Base-by-base conservation (phyloP, 192 early-diverging fungal species). In the Coemansia biformis region DNA sequence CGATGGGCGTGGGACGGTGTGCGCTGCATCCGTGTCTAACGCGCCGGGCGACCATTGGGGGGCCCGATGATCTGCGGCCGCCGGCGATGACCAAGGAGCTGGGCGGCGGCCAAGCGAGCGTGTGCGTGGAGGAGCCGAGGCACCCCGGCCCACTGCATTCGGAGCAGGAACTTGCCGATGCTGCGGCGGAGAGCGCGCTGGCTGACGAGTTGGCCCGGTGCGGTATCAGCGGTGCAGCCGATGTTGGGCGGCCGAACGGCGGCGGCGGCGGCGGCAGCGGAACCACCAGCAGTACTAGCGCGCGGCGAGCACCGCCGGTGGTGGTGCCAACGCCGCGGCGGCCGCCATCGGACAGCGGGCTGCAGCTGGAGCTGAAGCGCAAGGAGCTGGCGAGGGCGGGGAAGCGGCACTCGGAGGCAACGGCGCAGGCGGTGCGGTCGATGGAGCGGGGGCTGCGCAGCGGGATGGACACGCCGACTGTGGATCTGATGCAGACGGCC, bases 401-500 rank as follows among this genome's bases (percentile, higher is more conserved):
- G 7, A 39, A 42, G 63, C 63, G 63, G 51, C 62, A 58, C 16
- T 43, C 63, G 3, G 58, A 65, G 42, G 53, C 70, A 11, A 41
- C 62, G 2, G 54, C 62, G 16, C 46, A 55, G 16, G 62, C 63
- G 9, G 54, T 66, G 54, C 69, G 68, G 14, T 49, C 56, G 38
- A 23, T 72, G 33, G 68, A 64, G 53, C 61, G 69, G 12, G 69
- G 69, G 34, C 39, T 65, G 31, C 48, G 57, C 17, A 48, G 54
- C 13, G 63, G 65, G n/a, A 48, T 57, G 1, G 71, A 75, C 5
- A 76, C 73, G 30, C 73, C 65, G 18, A 76, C 72, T 8, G 66
- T 68, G 34, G 66, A 64, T 38, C 60, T 86, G 16, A 81, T 82
- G 46, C 81, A 86, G 54, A 83, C 83, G 2, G 81, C 82, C 0